Percentiles rank a stretch among this genome's conserved stretches.
phyloP scores from a whole-genome alignment of 345 rosid genomes.

The Eucalyptus pauciflora region DNA sequence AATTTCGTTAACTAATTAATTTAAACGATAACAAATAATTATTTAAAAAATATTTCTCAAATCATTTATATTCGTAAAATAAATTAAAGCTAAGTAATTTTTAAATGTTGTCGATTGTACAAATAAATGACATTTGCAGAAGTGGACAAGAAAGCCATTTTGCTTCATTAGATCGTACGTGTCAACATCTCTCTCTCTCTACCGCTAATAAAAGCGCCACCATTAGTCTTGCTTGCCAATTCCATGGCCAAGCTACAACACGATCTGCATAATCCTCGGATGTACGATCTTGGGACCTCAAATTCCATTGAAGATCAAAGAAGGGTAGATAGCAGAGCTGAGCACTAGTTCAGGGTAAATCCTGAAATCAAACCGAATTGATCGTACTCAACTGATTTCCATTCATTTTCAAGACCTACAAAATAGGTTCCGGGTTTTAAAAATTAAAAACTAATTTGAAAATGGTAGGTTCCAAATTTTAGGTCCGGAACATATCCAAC shows the following conservation, averaged over 20 bases:
- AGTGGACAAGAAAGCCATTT: too few species aligned
- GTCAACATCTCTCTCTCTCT: too few species aligned
- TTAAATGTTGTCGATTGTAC: too few species aligned
- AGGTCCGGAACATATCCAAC: rapidly evolving
- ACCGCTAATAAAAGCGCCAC: too few species aligned
- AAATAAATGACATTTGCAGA: too few species aligned
- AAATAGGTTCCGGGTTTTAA: not conserved
- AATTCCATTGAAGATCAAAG: not conserved
- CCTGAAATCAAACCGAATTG: too few species aligned
- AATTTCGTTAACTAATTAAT: too few species aligned
- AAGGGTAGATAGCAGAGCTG: not conserved
- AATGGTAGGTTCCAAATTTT: not conserved
- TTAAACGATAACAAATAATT: not conserved
- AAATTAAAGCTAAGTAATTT: not conserved
- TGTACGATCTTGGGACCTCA: not conserved
- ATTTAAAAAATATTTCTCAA: not conserved
- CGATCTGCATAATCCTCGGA: not conserved
- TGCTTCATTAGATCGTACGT: too few species aligned
- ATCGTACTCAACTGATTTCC: too few species aligned
- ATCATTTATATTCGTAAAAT: not conserved
- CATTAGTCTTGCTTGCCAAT: too few species aligned
- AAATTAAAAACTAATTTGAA: rapidly evolving
- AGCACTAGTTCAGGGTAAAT: not conserved
- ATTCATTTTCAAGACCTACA: rapidly evolving
- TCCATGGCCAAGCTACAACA: too few species aligned